Evolutionary conservation across 208 protist genomes (phyloP).

Genomic region (Acanthamoeba castellanii): DNA sequence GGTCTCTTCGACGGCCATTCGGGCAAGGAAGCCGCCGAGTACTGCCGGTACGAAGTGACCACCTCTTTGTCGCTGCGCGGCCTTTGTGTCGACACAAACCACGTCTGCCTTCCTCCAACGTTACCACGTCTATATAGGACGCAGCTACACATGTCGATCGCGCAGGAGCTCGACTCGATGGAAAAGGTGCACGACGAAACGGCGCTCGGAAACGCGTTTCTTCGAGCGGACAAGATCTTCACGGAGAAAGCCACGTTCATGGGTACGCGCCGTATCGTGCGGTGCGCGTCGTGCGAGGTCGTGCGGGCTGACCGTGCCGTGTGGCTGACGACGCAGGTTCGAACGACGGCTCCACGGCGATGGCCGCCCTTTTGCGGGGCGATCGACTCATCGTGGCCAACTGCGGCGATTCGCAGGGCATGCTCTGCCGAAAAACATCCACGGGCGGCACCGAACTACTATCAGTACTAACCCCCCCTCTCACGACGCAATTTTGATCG

Average conservation of each 20-base stretch:
- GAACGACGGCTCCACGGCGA: conserved; percentile 17
- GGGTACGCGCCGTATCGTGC: background rate
- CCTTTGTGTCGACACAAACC: no score
- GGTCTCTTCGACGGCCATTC: conserved; percentile 51
- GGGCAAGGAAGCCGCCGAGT: conserved; percentile 23
- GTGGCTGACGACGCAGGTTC: background rate
- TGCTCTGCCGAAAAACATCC: background rate
- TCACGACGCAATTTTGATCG: background rate
- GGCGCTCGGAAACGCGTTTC: background rate
- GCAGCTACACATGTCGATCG: no score
- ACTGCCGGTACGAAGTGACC: background rate
- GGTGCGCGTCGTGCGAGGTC: background rate
- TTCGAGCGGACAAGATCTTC: background rate
- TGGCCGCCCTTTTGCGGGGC: background rate
- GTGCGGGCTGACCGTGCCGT: no score
- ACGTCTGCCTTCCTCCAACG: no score
- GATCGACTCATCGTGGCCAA: conserved; percentile 34
- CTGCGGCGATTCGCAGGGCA: conserved; percentile 48
- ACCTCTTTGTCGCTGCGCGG: background rate
- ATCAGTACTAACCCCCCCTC: background rate
- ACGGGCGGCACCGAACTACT: background rate
- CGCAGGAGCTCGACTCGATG: background rate
- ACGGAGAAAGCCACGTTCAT: background rate
- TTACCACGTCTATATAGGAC: background rate
- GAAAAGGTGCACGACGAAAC: background rate